Conservation (phyloP, 352 stramenopile genomes). For the Globisporangium spiculum region DNA sequence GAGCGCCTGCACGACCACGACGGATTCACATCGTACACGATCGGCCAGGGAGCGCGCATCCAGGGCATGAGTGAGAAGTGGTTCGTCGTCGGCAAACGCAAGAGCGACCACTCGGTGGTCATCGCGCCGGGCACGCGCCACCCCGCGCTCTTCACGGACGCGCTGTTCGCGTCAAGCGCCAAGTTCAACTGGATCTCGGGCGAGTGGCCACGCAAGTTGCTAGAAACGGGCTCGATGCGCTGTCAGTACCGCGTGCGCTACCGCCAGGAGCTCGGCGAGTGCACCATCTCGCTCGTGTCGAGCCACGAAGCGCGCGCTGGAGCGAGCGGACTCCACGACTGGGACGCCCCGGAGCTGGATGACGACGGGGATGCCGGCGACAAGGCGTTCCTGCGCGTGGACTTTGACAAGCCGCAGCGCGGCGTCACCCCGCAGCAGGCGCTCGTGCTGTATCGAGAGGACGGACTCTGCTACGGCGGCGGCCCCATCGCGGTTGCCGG, state of each 20-base stretch:
- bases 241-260: conserved; percentile 85
- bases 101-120: conserved; percentile 71
- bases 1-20: conserved; percentile 68
- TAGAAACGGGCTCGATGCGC: conserved; percentile 36
- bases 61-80: conserved; percentile 88
- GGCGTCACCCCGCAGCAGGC: conserved; percentile 83
- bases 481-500: conserved; percentile 64
- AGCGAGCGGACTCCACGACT: conserved; percentile 55
- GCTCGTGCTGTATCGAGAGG: conserved; percentile 80
- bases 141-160: conserved; percentile 88
- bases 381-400: conserved; percentile 52
- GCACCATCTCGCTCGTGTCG: conserved; percentile 59
- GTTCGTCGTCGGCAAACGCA: conserved; percentile 84
- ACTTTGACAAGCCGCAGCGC: conserved; percentile 81
- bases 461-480: conserved; percentile 80
- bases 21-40: conserved; percentile 88
- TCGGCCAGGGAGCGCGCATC: conserved; percentile 92
- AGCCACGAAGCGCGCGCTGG: conserved; percentile 27
- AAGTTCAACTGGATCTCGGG: conserved; percentile 92
- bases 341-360: conserved; percentile 21
- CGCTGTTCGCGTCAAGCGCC: conserved; percentile 65
- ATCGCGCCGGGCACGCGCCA: conserved; percentile 90
- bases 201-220: conserved; percentile 38
- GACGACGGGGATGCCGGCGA: conserved; percentile 5
- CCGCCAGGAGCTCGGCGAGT: conserved; percentile 63